Evolutionary conservation across 371 early-diverging fungal genomes (phyloP).

Genomic region (Chytridium lagenaria): DNA sequence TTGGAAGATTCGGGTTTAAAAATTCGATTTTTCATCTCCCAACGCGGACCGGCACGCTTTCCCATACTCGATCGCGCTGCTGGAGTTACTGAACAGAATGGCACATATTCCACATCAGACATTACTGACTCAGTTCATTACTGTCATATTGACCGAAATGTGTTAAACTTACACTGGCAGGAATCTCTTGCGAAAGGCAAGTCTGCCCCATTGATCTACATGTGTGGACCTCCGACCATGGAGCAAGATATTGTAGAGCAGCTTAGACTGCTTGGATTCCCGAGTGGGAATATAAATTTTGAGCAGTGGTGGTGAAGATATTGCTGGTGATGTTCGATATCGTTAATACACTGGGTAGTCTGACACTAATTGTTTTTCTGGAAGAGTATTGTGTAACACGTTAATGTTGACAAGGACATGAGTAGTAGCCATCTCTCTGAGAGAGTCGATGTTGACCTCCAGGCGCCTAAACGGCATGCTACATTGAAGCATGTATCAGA

Average conservation of each 20-base stretch:
- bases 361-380: too few relatives aligned
- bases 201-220: slow-evolving; percentile 23
- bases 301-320: slow-evolving; percentile 29
- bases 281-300: slow-evolving; percentile 18
- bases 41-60: not conserved
- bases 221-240: slow-evolving; percentile 32
- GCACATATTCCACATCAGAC: slow-evolving; percentile 15
- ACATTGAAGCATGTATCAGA: not conserved
- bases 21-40: not conserved
- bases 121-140: not conserved
- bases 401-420: not conserved
- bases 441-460: slow-evolving; percentile 3
- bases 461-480: not conserved
- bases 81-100: not conserved
- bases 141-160: slow-evolving; percentile 18
- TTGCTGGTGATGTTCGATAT: too few relatives aligned
- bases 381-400: too few relatives aligned
- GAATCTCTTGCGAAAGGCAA: not conserved
- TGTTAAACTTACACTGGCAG: slow-evolving; percentile 4
- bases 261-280: slow-evolving; percentile 21
- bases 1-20: not conserved
- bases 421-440: not conserved
- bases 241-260: slow-evolving; percentile 24
- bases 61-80: not conserved
- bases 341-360: too few relatives aligned